Conservation (phyloP, 2,329 filamentous ascomycete species). For the Penicillium sclerotigenum region DNA sequence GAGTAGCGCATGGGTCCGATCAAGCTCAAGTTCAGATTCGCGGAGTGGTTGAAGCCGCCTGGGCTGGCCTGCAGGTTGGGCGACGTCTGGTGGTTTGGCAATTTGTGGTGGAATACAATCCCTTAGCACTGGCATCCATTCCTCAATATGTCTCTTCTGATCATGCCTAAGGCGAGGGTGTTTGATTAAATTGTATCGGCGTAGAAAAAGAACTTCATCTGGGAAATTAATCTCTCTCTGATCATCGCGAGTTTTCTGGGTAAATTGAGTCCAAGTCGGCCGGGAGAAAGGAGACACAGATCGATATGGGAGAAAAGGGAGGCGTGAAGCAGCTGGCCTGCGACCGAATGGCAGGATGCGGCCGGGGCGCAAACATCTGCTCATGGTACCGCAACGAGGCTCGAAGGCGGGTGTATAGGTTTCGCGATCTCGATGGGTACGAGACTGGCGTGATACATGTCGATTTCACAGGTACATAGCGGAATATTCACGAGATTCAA, state of each 20-base stretch:
- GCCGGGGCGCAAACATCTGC: slow-evolving; percentile 38
- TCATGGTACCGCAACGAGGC: slow-evolving; percentile 41
- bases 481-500: not conserved
- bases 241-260: not conserved
- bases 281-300: slow-evolving; percentile 6
- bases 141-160: slow-evolving; percentile 24
- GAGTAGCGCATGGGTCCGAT: slow-evolving; percentile 31
- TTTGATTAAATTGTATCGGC: slow-evolving; percentile 15
- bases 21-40: slow-evolving; percentile 18
- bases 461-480: slow-evolving; percentile 23
- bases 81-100: not conserved
- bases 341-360: slow-evolving; percentile 35
- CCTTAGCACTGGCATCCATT: slow-evolving; percentile 38
- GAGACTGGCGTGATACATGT: slow-evolving; percentile 26
- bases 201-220: slow-evolving; percentile 21
- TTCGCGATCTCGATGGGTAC: slow-evolving; percentile 30
- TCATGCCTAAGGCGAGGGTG: slow-evolving; percentile 12
- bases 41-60: slow-evolving; percentile 5
- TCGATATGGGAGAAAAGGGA: slow-evolving; percentile 10
- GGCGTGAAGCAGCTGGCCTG: slow-evolving; percentile 21
- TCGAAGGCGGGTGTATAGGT: slow-evolving; percentile 26
- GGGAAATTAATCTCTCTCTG: slow-evolving; percentile 10
- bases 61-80: slow-evolving; percentile 2
- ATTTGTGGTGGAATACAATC: slow-evolving; percentile 29
- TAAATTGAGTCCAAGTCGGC: slow-evolving; percentile 1